Conservation (phyloP, 371 early-diverging fungal genomes). For the Mortierella sp. region DNA sequence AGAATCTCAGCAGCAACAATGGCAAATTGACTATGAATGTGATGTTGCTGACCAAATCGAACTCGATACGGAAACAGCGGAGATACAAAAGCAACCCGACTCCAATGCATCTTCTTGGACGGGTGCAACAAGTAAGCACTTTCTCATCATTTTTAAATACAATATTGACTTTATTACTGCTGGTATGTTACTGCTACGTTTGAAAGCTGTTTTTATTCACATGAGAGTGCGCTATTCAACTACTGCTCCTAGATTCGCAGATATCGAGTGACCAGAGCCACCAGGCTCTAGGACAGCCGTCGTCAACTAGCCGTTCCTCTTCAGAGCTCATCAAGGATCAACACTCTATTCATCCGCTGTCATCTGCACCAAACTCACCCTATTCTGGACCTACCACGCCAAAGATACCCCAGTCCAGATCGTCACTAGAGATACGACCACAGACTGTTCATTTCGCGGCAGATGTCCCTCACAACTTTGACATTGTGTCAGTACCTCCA, state of each 20-base stretch:
- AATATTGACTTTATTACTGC: no score
- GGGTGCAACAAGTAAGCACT: constrained; percentile 7
- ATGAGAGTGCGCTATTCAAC: background rate
- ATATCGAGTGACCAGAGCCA: constrained; percentile 14
- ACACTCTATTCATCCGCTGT: constrained; percentile 30
- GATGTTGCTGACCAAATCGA: constrained; percentile 40
- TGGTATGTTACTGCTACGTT: no score
- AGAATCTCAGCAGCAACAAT: constrained; percentile 40
- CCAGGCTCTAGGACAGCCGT: no score
- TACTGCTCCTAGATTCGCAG: constrained; percentile 19
- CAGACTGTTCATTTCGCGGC: constrained; percentile 21
- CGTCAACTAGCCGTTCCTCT: constrained; percentile 2
- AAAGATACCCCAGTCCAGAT: constrained; percentile 23
- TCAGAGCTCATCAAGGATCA: constrained; percentile 25
- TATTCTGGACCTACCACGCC: constrained; percentile 33
- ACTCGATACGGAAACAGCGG: constrained; percentile 18
- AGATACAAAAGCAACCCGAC: background rate
- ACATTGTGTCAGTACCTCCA: constrained; percentile 28
- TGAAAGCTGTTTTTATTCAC: background rate
- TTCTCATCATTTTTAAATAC: background rate
- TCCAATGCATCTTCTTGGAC: constrained; percentile 10
- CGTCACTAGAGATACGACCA: constrained; percentile 38
- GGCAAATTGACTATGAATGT: constrained; percentile 51
- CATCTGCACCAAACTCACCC: constrained; percentile 30
- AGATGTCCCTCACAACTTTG: constrained; percentile 11